Conservation (phyloP, 2,329 filamentous ascomycete genomes). For the Hypoxylon sp. region DNA sequence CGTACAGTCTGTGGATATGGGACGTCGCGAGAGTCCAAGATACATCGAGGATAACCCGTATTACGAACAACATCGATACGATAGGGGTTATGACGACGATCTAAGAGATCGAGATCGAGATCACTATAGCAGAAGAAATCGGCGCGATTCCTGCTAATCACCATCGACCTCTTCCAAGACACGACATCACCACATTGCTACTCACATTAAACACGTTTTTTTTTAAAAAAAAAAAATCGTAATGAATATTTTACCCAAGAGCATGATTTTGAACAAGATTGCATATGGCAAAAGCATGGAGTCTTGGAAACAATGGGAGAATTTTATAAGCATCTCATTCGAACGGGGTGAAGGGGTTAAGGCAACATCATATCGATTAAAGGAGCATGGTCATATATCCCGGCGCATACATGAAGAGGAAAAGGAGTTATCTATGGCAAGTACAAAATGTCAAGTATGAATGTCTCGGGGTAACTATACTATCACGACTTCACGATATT, state of each 20-base stretch:
- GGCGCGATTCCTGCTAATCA: conserved; percentile 50
- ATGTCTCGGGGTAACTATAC: conserved; percentile 6
- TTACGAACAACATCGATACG: conserved; percentile 40
- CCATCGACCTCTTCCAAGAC: not conserved
- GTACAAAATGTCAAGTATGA: not conserved
- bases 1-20: conserved; percentile 34
- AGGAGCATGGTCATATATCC: conserved; percentile 14
- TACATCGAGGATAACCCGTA: conserved; percentile 41
- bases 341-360: conserved; percentile 1
- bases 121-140: conserved; percentile 37
- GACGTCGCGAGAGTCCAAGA: conserved; percentile 27
- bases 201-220: not conserved
- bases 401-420: conserved; percentile 10
- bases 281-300: not conserved
- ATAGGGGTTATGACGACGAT: conserved; percentile 26
- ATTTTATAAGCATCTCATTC: not conserved
- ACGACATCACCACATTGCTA: not conserved
- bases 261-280: not conserved
- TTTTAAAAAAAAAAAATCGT: not conserved
- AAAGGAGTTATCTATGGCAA: not conserved
- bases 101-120: conserved; percentile 14
- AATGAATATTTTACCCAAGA: not conserved
- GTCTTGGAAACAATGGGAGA: not conserved
- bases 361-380: conserved; percentile 12
- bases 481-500: conserved; percentile 20